phyloP scores from a whole-genome alignment of 805 yeast species.

The Alloascoidea africana region DNA sequence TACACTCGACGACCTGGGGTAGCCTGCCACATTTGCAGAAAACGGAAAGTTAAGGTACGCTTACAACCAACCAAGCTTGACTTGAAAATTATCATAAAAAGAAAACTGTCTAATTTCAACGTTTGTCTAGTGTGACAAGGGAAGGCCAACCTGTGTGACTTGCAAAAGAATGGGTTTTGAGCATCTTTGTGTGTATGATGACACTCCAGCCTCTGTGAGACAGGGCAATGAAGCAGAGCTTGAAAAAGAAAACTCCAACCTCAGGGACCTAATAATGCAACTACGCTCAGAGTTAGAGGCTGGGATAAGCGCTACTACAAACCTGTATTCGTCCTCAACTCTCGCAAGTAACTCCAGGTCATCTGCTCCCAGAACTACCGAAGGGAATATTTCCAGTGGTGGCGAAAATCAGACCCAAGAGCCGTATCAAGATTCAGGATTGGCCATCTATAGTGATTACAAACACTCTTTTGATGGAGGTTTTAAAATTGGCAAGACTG shows the following conservation, averaged over 20 bases:
- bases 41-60: neutral
- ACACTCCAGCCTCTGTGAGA: too few relatives aligned
- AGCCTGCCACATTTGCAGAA: neutral
- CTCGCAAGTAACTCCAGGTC: neutral
- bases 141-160: neutral
- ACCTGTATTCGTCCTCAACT: neutral
- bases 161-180: neutral
- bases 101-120: neutral
- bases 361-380: neutral
- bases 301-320: neutral
- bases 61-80: neutral
- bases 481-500: neutral
- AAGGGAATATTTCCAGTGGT: neutral
- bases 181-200: neutral
- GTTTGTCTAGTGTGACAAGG: neutral
- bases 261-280: neutral
- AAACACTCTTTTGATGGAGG: neutral
- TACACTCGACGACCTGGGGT: too few relatives aligned
- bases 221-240: too few relatives aligned
- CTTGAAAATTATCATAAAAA: too few relatives aligned
- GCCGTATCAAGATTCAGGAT: too few relatives aligned
- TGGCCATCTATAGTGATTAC: neutral
- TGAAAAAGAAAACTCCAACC: neutral
- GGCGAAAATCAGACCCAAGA: neutral
- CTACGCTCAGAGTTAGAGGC: neutral